phyloP scores from a whole-genome alignment of 2,329 filamentous ascomycete genomes.

The Epicoccum nigrum region DNA sequence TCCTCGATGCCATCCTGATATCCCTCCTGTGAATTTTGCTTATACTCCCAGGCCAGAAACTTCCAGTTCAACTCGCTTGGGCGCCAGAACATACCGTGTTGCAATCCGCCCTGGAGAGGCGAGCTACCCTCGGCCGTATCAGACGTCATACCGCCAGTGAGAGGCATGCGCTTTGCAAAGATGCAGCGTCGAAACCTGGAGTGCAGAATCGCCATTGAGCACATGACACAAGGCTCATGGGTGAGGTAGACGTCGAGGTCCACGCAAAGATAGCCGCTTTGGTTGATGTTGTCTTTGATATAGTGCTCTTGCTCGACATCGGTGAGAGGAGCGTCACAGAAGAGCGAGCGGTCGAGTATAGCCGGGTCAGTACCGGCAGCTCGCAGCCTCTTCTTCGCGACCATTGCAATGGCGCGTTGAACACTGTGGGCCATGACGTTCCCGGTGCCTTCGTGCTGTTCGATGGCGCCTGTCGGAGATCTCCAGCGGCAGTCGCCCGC shows the following conservation, averaged over 20 bases:
- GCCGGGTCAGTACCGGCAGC: constrained; percentile 41
- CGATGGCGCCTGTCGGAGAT: constrained; percentile 39
- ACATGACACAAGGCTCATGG: constrained; percentile 96
- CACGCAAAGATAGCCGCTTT: constrained; percentile 90
- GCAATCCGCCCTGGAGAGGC: constrained; percentile 41
- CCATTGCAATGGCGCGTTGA: constrained; percentile 81
- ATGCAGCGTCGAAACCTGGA: constrained; percentile 88
- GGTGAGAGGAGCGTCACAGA: constrained; percentile 73
- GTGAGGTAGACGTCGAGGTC: constrained; percentile 92
- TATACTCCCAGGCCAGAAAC: constrained; percentile 79
- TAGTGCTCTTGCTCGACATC: constrained; percentile 68
- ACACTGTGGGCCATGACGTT: constrained; percentile 82
- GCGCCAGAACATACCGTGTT: constrained; percentile 69
- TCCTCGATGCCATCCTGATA: constrained; percentile 26
- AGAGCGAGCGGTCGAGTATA: constrained; percentile 54
- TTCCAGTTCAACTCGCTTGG: constrained; percentile 83
- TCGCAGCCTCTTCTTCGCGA: constrained; percentile 64
- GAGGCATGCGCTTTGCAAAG: constrained; percentile 78
- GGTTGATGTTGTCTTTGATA: constrained; percentile 64
- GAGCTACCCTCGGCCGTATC: constrained; percentile 54
- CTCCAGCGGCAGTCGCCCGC: constrained; percentile 79
- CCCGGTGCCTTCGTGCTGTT: constrained; percentile 54
- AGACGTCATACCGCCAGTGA: constrained; percentile 82
- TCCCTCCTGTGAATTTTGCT: constrained; percentile 24
- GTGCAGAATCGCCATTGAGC: constrained; percentile 94